A percentile compares a stretch with the other conserved stretches of the same genome.
Conservation (phyloP, 1,139 yeast species). For the Saccharomyces hybrid region DNA sequence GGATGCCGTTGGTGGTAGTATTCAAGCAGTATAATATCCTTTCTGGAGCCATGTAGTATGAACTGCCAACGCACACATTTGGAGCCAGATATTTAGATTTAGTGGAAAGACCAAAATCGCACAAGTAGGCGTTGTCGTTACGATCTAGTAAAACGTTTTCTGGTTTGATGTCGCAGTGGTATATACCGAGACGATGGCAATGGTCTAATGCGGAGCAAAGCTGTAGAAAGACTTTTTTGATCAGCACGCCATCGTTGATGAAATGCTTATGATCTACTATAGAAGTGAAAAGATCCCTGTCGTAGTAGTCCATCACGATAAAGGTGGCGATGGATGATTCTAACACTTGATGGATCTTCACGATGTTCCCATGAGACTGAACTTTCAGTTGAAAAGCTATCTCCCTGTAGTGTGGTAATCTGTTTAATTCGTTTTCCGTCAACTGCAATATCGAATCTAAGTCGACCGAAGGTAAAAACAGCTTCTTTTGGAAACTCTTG, state of each 20-base stretch:
- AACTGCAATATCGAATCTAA: constrained; percentile 23
- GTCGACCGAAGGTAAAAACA: constrained; percentile 25
- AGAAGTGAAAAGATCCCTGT: constrained; percentile 72
- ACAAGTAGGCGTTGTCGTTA: constrained; percentile 54
- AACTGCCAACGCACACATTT: constrained; percentile 77
- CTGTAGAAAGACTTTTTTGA: constrained; percentile 69
- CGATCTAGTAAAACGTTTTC: constrained; percentile 68
- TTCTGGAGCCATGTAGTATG: constrained; percentile 93
- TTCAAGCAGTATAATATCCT: constrained; percentile 39
- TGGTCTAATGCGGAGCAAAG: constrained; percentile 62
- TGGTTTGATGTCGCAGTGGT: constrained; percentile 88
- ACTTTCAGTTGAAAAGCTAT: constrained; percentile 65
- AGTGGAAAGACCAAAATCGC: constrained; percentile 84
- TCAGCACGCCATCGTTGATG: constrained; percentile 33
- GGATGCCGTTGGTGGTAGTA: constrained; percentile 12
- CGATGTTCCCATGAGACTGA: constrained; percentile 68
- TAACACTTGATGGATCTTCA: constrained; percentile 64
- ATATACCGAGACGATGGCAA: constrained; percentile 60
- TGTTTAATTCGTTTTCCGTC: constrained; percentile 18
- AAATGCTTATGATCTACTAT: constrained; percentile 57
- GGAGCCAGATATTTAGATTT: constrained; percentile 50
- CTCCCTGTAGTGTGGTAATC: constrained; percentile 41
- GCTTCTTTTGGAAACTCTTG: constrained; percentile 21
- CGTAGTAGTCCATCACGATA: constrained; percentile 73
- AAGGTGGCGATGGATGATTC: constrained; percentile 51